Conservation (phyloP, 495 filamentous ascomycete genomes). For the Trichocladium antarcticum region DNA sequence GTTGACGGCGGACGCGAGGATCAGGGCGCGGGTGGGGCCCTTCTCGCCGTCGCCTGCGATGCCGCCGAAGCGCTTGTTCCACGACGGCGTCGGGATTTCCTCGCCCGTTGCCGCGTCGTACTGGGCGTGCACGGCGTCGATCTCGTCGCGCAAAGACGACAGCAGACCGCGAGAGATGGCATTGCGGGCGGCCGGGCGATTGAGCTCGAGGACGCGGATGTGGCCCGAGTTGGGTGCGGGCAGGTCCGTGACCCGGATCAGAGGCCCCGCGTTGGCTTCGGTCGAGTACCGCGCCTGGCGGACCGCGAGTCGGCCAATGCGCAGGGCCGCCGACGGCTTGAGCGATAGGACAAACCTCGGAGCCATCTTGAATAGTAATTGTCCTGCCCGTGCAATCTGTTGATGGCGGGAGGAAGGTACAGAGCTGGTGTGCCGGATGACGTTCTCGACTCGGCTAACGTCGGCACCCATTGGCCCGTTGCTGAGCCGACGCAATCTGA, state of each 20-base stretch:
- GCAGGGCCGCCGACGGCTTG: slow-evolving; percentile 1
- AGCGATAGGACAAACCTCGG: slow-evolving; percentile 1
- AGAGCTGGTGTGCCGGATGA: neutral
- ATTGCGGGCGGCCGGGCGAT: slow-evolving; percentile 74
- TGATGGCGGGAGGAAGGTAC: neutral
- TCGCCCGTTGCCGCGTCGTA: slow-evolving; percentile 45
- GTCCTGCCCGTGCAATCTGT: neutral
- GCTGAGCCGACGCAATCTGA: neutral
- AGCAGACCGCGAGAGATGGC: slow-evolving; percentile 76
- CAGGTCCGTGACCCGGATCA: slow-evolving; percentile 59
- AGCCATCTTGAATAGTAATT: slow-evolving; percentile 8
- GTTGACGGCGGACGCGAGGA: slow-evolving; percentile 68
- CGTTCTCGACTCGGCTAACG: slow-evolving; percentile 1
- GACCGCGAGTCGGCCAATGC: slow-evolving; percentile 3
- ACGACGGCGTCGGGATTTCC: slow-evolving; percentile 29
- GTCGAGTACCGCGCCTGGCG: slow-evolving; percentile 23
- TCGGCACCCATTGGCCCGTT: neutral
- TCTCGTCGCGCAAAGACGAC: slow-evolving; percentile 52
- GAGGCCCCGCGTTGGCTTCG: slow-evolving; percentile 29
- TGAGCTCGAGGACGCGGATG: slow-evolving; percentile 79
- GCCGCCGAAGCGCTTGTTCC: slow-evolving; percentile 31
- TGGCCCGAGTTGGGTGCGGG: slow-evolving; percentile 71
- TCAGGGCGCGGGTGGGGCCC: slow-evolving; percentile 59
- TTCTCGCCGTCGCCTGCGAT: slow-evolving; percentile 30
- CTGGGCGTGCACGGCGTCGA: slow-evolving; percentile 57